Percentiles rank a stretch among this genome's conserved stretches.
Conservation (phyloP, 176 grass and related monocot species). For the Oryza punctata region DNA sequence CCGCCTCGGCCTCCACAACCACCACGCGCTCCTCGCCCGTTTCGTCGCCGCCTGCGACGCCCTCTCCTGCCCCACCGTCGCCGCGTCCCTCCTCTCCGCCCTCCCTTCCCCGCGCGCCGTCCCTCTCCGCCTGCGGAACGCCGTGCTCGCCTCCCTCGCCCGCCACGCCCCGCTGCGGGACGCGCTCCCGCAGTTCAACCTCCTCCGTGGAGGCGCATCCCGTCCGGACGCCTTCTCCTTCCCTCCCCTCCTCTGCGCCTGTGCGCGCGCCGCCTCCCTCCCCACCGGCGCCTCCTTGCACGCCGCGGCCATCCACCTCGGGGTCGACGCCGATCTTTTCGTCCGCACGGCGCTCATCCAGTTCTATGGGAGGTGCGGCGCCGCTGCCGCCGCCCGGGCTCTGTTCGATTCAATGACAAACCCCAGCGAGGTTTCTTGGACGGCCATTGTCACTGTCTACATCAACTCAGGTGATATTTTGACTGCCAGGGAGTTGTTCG, state of each 20-base stretch:
- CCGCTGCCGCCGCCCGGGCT: constrained; percentile 27
- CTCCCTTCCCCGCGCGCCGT: constrained; percentile 44
- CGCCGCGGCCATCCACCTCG: constrained; percentile 53
- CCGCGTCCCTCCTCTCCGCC: constrained; percentile 48
- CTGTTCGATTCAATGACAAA: constrained; percentile 63
- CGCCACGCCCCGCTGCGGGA: constrained; percentile 55
- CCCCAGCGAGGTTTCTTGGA: constrained; percentile 75
- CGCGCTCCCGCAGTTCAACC: constrained; percentile 61
- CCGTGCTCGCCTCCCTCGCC: constrained; percentile 65
- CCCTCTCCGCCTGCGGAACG: constrained; percentile 50
- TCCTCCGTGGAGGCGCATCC: constrained; percentile 29
- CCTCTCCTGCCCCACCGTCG: constrained; percentile 46
- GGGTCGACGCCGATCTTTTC: constrained; percentile 72
- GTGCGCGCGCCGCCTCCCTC: constrained; percentile 34
- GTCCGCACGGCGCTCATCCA: constrained; percentile 75
- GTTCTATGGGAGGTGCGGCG: constrained; percentile 66
- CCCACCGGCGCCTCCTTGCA: constrained; percentile 46
- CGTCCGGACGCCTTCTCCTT: constrained; percentile 76
- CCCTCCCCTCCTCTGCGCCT: constrained; percentile 62
- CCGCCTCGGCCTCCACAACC: constrained; percentile 51
- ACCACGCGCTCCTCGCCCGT: constrained; percentile 74
- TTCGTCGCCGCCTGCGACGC: constrained; percentile 64
- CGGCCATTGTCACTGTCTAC: constrained; percentile 51
- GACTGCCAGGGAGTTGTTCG: constrained; percentile 56
- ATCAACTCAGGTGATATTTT: constrained; percentile 41